Base-by-base conservation (phyloP, 768 basidiomycete species). In the Termitomyces sp. region DNA sequence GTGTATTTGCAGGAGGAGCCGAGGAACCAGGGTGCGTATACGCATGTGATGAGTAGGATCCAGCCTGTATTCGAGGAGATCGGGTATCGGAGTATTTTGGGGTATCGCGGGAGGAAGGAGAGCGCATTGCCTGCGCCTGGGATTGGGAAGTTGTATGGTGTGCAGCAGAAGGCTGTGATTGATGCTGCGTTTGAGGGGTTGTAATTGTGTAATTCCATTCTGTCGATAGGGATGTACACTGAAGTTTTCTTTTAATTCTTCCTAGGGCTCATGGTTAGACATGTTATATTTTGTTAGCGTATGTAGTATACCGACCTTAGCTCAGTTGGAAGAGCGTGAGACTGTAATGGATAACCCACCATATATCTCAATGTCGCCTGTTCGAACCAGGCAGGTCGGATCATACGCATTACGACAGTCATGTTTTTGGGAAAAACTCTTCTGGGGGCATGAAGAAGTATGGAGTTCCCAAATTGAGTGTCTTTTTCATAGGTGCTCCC, bases 1-100 rank as follows among this genome's bases (percentile, higher is more conserved):
- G 46, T 80, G 8, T 96, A 89, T 85, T 75, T 91, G 18, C 94
- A 97, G 68, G 94, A 95, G 66, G 94, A 95, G 66, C 87, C 93
- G 3, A 82, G 76, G 67, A 96, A 97, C 67, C 93, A 95, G 70
- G 94, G 94, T 2, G 83, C 88, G 2, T 94, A 80, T 76, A 69
- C 73, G 13, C 88, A 91, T 72, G 87, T 92, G 44, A 69, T 68
- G 38, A 75, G 75, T 1, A 75, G 92, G 62, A 71, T 93, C 55
- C 72, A 73, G 6, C 66, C 61, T 22, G 78, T 92, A 32, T 67
- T 92, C 63, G 68, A 70, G 22, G 70, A 63, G 46, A 59, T 70
- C 71, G 78, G 58, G 35, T 60, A 65, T 58, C 63, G 56, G 59
- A 66, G 61, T 16, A 53, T 63, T 26, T 66, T 90, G 48, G 66